These are phyloP conservation scores for Tolypocladium album DNA, from an alignment of 2,329 filamentous ascomycete genomes.

Conservation along the genomic window DNA sequence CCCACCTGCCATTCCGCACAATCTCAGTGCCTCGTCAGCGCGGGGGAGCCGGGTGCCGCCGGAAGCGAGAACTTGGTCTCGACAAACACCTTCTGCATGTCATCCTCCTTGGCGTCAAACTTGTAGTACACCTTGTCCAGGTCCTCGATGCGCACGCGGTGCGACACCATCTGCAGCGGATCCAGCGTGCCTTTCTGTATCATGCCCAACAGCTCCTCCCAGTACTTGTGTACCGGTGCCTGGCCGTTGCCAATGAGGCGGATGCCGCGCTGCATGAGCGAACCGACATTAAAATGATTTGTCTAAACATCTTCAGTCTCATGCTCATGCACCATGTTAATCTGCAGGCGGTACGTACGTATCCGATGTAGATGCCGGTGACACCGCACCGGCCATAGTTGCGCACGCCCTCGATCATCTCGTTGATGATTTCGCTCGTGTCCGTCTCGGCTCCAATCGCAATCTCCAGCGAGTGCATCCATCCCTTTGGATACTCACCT, in stretches of 20 bases:
- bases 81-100: constrained; percentile 72
- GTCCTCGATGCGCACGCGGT: constrained; percentile 66
- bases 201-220: constrained; percentile 61
- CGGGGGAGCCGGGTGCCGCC: constrained; percentile 28
- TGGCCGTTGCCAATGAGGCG: constrained; percentile 60
- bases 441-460: constrained; percentile 66
- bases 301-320: constrained; percentile 32
- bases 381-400: constrained; percentile 67
- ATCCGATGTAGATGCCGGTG: constrained; percentile 59
- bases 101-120: constrained; percentile 52
- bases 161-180: constrained; percentile 69
- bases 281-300: constrained; percentile 75
- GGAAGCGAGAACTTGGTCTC: constrained; percentile 48
- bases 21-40: constrained; percentile 22
- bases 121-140: constrained; percentile 54
- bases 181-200: constrained; percentile 62
- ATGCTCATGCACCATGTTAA: not conserved
- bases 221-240: constrained; percentile 72
- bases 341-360: constrained; percentile 27
- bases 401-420: constrained; percentile 65
- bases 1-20: not conserved
- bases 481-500: constrained; percentile 51
- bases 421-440: constrained; percentile 69
- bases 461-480: constrained; percentile 48
- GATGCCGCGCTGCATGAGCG: constrained; percentile 78